Base-by-base conservation (phyloP, 2,329 filamentous ascomycete species). In the Aureobasidium sp. region DNA sequence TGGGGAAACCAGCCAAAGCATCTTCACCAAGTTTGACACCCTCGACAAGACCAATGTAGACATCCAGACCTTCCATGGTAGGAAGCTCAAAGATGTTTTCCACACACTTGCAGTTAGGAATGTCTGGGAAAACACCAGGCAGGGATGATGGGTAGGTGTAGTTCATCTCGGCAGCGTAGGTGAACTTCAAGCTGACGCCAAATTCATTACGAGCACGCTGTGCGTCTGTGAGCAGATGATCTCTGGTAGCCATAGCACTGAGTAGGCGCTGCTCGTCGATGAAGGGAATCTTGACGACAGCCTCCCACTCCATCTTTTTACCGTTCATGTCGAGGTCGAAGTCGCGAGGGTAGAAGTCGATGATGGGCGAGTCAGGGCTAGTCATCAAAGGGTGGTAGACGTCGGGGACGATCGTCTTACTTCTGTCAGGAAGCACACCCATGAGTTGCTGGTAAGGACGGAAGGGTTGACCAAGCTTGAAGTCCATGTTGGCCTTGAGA, bases 301-400 rank as follows among this genome's bases (percentile, higher is more conserved):
- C 94, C 73, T 99, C 94, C 94, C 94, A 99, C 66, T 99, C 95
- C 89, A 96, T 95, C 78, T 96, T 99, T 80, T 99, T 99, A 64
- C 94, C 95, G 69, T 99, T 97, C 94, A 99, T 97, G 73, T 99
- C 95, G 44, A 99, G 81, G 67, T 95, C 91, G 70, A 99, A 99
- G 69, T 99, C 94, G 68, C 93, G 85, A 2, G 94, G 94, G 70
- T 99, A 99, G 73, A 99, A 99, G 72, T 99, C 94, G 70, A 96
- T 89, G 73, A 99, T 99, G 1, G 94, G 91, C 17, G 93, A 97
- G 17, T 89, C 84, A 1, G 88, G 82, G 61, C 89, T 89, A 1
- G 91, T 97, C 94, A 99, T 99, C 53, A 99, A 80, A 29, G 90
- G 86, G 75, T 94, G 90, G 75, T 96, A 97, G 4, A 91, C 86